Evolutionary conservation across 768 basidiomycete species (phyloP).

Genomic region (Boletus sensibilis): DNA sequence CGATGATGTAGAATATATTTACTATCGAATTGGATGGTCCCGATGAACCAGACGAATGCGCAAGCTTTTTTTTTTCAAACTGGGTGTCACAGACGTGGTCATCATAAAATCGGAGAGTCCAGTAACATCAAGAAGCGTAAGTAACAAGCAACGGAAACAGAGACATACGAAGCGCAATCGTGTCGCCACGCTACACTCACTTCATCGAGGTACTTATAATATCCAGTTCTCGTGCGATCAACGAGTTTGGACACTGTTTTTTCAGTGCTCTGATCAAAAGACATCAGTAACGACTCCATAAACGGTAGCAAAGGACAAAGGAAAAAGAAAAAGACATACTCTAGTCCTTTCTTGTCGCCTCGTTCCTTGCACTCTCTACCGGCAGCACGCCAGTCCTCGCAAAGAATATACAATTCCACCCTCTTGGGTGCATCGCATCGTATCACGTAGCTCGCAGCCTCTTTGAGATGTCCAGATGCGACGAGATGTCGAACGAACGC

Average conservation of each 20-base stretch:
- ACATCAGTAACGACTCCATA: not conserved
- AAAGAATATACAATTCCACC: slow-evolving; percentile 84
- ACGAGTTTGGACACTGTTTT: slow-evolving; percentile 73
- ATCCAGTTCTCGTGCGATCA: slow-evolving; percentile 78
- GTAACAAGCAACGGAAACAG: not conserved
- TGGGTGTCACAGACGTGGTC: not conserved
- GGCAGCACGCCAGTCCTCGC: slow-evolving; percentile 87
- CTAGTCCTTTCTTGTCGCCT: slow-evolving; percentile 77
- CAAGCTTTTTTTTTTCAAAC: not conserved
- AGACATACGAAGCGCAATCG: not conserved
- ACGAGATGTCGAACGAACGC: slow-evolving; percentile 81
- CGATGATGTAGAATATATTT: slow-evolving; percentile 64
- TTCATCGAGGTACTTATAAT: slow-evolving; percentile 65
- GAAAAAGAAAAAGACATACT: slow-evolving; percentile 52
- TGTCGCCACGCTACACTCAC: slow-evolving; percentile 30
- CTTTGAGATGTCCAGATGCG: slow-evolving; percentile 67
- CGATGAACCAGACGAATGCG: slow-evolving; percentile 1
- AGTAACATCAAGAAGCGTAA: not conserved
- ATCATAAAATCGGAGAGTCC: not conserved
- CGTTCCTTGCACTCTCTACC: slow-evolving; percentile 89
- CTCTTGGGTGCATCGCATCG: slow-evolving; percentile 83
- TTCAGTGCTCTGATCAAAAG: slow-evolving; percentile 56
- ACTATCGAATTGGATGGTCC: slow-evolving; percentile 72
- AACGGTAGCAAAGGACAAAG: too few relatives aligned
- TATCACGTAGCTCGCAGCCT: slow-evolving; percentile 75